Evolutionary conservation across 1,139 yeast genomes (phyloP), one percentile per base, ranked within the genome.

Genomic region (Hyphopichia fennica): DNA sequence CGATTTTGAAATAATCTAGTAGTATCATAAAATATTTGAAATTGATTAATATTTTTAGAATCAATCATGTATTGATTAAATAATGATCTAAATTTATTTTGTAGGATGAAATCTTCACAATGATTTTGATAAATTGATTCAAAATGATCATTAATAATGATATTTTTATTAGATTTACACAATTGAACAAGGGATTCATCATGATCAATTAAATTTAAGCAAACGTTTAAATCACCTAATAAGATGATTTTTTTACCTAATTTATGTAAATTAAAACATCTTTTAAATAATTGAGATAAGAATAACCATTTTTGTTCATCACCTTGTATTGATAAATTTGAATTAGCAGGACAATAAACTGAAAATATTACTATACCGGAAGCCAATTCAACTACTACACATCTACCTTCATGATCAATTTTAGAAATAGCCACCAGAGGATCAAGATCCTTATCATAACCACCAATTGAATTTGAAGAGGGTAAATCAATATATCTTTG

Each of bases 281-380:
- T 69, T 40, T 71, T 60, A 38, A 89, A 77, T 40, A 93, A 59
- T 1, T 77, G 62, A 15, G 69, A 65, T 43, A 87, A 67, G 54
- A 87, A 93, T 11, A 67, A 60, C 35, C 79, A 56, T 36, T 96
- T 66, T 52, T 71, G 85, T 16, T 60, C 62, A 44, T 84, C 87
- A 10, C 95, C 95, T 40, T 82, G 87, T 3, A 82, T 90, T 0
- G 89, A 78, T 0, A 67, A 71, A 63, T 68, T 67, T 0, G 97
- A 87, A 56, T 90, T 89, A 1, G 98, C 98, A 0, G 98, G 98
- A 56, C 98, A 91, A 57, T 93, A 93, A 2, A 89, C 75, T 1
- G 91, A 81, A 42, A 93, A 80, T 0, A 93, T 62, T 1, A 86
- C 87, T 2, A 82, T 62, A 47, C 79, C 75, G 45, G 63, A 69